Evolutionary conservation across 768 basidiomycete species (phyloP).

Genomic region (Xanthoconium stramineum): DNA sequence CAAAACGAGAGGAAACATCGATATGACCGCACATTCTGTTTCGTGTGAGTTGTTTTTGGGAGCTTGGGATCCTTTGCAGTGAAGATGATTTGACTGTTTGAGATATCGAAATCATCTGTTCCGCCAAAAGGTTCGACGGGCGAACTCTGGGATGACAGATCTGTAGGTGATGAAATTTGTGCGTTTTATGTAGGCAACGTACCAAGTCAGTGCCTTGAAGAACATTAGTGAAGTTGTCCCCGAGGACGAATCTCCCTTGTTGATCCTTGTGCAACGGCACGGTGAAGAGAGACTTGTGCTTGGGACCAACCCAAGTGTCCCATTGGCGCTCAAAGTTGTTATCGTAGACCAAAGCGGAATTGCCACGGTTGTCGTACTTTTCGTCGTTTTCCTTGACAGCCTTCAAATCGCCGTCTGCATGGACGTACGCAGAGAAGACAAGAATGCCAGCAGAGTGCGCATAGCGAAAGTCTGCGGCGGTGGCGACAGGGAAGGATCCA

Average conservation of each 20-base stretch:
- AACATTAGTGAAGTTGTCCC: conserved; percentile 51
- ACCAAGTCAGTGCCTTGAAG: conserved; percentile 71
- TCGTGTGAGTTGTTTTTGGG: conserved; percentile 81
- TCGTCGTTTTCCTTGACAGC: conserved; percentile 68
- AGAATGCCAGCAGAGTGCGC: conserved; percentile 53
- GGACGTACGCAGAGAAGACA: conserved; percentile 84
- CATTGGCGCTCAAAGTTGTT: conserved; percentile 70
- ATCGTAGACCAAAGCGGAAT: conserved; percentile 71
- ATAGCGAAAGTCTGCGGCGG: conserved; percentile 70
- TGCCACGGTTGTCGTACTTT: conserved; percentile 68
- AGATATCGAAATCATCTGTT: conserved; percentile 76
- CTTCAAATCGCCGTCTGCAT: conserved; percentile 69
- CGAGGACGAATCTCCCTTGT: conserved; percentile 50
- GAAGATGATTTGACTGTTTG: conserved; percentile 66
- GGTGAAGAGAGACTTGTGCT: conserved; percentile 69
- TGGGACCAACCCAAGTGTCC: conserved; percentile 74
- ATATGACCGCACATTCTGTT: conserved; percentile 60
- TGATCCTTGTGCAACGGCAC: conserved; percentile 52
- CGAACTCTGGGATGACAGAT: conserved; percentile 41
- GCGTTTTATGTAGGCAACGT: conserved; percentile 19
- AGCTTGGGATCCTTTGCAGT: conserved; percentile 82
- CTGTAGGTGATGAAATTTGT: background rate
- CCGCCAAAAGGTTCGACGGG: conserved; percentile 91
- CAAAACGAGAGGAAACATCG: background rate
- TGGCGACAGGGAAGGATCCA: conserved; percentile 66